Percentiles rank a stretch among this genome's conserved stretches.
phyloP scores from a whole-genome alignment of 495 filamentous ascomycete genomes.

The Lasiosphaeria hispida region DNA sequence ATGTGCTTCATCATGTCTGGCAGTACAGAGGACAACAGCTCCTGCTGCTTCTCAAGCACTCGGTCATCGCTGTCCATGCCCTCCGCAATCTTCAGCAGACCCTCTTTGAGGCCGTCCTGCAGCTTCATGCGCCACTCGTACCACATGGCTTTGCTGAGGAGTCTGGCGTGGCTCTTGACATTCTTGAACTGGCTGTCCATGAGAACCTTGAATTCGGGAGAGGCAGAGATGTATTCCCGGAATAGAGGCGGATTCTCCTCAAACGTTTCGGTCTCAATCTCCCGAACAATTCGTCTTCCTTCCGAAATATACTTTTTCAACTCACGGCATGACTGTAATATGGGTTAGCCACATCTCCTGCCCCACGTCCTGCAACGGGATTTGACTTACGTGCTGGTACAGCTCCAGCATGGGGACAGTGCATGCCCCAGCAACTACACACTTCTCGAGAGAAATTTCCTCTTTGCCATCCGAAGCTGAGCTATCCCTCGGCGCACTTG shows the following conservation, averaged over 20 bases:
- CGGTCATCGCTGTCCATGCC: slow-evolving; percentile 75
- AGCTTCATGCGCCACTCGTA: slow-evolving; percentile 96
- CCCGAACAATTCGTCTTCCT: slow-evolving; percentile 78
- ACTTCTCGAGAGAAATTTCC: slow-evolving; percentile 62
- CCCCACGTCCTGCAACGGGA: background rate
- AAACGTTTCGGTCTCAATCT: slow-evolving; percentile 82
- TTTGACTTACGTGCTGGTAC: slow-evolving; percentile 77
- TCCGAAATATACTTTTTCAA: slow-evolving; percentile 92
- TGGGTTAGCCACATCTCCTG: slow-evolving; percentile 30
- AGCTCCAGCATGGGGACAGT: slow-evolving; percentile 90
- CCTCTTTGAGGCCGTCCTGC: slow-evolving; percentile 76
- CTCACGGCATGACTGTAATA: slow-evolving; percentile 76
- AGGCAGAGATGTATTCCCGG: slow-evolving; percentile 83
- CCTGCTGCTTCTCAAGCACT: slow-evolving; percentile 64
- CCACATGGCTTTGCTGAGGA: slow-evolving; percentile 92
- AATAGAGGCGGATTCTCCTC: slow-evolving; percentile 89
- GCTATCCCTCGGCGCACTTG: slow-evolving; percentile 43
- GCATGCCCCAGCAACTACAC: slow-evolving; percentile 85
- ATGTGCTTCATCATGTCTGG: slow-evolving; percentile 61
- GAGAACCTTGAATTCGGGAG: slow-evolving; percentile 73
- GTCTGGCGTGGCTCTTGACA: slow-evolving; percentile 84
- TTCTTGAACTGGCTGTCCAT: slow-evolving; percentile 98
- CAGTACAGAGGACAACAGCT: slow-evolving; percentile 60
- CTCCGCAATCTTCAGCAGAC: slow-evolving; percentile 67
- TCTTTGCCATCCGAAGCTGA: slow-evolving; percentile 44